These are phyloP conservation scores for Wolfiporia cocos DNA, from an alignment of 1,284 basidiomycete species.

Conservation along the genomic window DNA sequence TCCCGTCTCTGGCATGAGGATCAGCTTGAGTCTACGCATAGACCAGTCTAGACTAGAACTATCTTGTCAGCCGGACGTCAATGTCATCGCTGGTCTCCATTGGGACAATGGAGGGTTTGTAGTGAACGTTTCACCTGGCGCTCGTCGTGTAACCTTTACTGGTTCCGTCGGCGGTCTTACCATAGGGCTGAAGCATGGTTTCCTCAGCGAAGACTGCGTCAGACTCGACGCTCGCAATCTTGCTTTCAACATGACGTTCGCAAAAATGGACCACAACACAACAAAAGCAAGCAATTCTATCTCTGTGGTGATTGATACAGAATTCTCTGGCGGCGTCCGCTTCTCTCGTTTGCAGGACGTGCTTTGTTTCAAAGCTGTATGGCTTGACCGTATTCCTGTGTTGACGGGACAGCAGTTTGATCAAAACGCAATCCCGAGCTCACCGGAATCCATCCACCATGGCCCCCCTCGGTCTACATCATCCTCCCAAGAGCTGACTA, in stretches of 20 bases:
- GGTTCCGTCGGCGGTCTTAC: slow-evolving; percentile 78
- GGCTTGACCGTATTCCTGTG: slow-evolving; percentile 80
- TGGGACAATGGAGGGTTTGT: slow-evolving; percentile 93
- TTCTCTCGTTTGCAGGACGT: slow-evolving; percentile 83
- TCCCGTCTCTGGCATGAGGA: slow-evolving; percentile 47
- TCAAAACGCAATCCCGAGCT: slow-evolving; percentile 16
- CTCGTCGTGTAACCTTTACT: slow-evolving; percentile 64
- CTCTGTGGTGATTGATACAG: slow-evolving; percentile 69
- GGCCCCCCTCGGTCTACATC: slow-evolving; percentile 12
- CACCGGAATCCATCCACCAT: slow-evolving; percentile 7
- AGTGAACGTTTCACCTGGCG: slow-evolving; percentile 68
- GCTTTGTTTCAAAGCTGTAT: slow-evolving; percentile 86
- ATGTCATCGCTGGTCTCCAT: slow-evolving; percentile 77
- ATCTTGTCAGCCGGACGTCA: slow-evolving; percentile 84
- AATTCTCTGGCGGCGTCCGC: slow-evolving; percentile 66
- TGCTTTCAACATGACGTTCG: slow-evolving; percentile 63
- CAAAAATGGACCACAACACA: slow-evolving; percentile 36
- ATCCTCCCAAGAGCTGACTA: slow-evolving; percentile 46
- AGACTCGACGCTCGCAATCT: slow-evolving; percentile 72
- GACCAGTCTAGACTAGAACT: slow-evolving; percentile 82
- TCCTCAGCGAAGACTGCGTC: slow-evolving; percentile 75
- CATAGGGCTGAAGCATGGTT: slow-evolving; percentile 74
- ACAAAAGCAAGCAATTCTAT: slow-evolving; percentile 47
- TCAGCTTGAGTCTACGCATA: slow-evolving; percentile 83
- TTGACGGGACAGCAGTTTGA: slow-evolving; percentile 40